These are phyloP conservation scores for Xerocomellus chrysenteron DNA, from an alignment of 768 basidiomycete genomes.

Conservation along the genomic window DNA sequence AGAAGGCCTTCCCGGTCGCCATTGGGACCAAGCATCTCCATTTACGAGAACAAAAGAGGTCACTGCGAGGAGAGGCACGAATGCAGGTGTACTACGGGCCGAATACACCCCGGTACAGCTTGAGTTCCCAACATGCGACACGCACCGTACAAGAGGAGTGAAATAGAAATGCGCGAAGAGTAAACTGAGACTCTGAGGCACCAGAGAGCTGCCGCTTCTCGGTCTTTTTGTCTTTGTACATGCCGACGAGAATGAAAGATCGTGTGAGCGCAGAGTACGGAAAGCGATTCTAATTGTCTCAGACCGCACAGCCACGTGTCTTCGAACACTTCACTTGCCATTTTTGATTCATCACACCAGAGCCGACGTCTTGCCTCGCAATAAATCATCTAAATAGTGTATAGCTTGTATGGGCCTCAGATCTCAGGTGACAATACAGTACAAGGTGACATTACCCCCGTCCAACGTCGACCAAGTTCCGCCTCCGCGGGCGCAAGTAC, in stretches of 20 bases:
- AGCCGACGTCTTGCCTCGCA: neutral
- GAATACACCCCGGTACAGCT: neutral
- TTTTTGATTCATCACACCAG: slow-evolving; percentile 8
- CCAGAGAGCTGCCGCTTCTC: neutral
- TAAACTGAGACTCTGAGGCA: neutral
- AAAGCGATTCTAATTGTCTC: slow-evolving; percentile 21
- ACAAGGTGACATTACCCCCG: no score
- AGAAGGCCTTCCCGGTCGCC: slow-evolving; percentile 4
- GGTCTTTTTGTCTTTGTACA: slow-evolving; percentile 16
- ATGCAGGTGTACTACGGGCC: no score
- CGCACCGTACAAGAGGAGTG: neutral
- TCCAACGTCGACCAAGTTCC: neutral
- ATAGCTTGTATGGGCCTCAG: neutral
- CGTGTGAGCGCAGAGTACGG: neutral
- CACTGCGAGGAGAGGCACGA: neutral
- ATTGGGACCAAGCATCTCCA: slow-evolving; percentile 4
- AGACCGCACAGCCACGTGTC: slow-evolving; percentile 19
- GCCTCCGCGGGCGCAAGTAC: neutral
- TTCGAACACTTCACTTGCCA: slow-evolving; percentile 24
- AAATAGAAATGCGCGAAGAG: neutral
- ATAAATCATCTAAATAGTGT: neutral
- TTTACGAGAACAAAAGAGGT: slow-evolving; percentile 22
- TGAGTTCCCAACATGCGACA: no score
- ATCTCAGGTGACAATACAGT: no score
- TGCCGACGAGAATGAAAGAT: no score